Conservation (phyloP, 1,284 basidiomycete species). For the Hypsizygus ulmarius region DNA sequence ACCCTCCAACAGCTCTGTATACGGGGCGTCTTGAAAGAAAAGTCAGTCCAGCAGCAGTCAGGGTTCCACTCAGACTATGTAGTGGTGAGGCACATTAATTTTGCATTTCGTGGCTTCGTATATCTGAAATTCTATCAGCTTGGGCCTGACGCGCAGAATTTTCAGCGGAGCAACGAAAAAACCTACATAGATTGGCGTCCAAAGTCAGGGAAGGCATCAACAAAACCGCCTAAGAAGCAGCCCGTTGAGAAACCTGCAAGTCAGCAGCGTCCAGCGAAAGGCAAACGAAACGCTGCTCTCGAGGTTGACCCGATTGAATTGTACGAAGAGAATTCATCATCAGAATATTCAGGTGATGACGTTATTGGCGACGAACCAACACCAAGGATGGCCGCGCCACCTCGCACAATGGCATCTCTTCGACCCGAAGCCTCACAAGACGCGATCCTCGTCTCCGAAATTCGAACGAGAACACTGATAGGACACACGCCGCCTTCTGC, state of each 20-base stretch:
- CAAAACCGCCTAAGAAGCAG: constrained; percentile 9
- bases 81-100: constrained; percentile 29
- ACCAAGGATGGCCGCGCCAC: constrained; percentile 2
- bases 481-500: not conserved
- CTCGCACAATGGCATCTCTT: not conserved
- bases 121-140: constrained; percentile 22
- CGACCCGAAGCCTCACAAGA: not conserved
- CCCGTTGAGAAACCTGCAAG: constrained; percentile 1
- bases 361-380: constrained; percentile 1
- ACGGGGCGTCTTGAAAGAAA: constrained; percentile 37
- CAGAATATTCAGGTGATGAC: constrained; percentile 18
- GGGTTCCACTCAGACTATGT: constrained; percentile 39
- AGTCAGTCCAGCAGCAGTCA: constrained; percentile 29
- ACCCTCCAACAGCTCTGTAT: constrained; percentile 57
- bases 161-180: constrained; percentile 21
- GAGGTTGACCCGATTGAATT: constrained; percentile 29
- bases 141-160: constrained; percentile 26
- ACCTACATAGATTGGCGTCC: constrained; percentile 29
- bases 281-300: constrained; percentile 23
- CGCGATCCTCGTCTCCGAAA: constrained; percentile 1
- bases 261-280: constrained; percentile 18
- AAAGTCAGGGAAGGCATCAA: constrained; percentile 21
- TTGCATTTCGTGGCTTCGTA: not conserved
- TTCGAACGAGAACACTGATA: not conserved
- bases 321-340: constrained; percentile 25